phyloP scores from a whole-genome alignment of 441 rosid genomes.

The Syzygium malaccense region DNA sequence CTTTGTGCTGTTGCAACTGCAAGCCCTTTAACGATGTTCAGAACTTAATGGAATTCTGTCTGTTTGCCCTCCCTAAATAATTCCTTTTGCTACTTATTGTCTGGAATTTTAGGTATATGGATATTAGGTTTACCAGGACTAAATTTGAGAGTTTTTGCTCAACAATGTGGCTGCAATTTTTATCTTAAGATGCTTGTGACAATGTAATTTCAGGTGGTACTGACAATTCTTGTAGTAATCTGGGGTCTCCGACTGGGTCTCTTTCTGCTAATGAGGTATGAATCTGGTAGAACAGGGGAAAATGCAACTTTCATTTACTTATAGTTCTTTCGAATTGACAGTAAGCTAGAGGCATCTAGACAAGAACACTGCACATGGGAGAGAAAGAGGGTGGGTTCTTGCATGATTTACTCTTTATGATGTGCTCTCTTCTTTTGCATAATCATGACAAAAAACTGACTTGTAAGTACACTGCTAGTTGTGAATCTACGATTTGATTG shows the following conservation, averaged over 20 bases:
- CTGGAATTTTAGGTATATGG: neutral
- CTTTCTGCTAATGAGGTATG: constrained; percentile 81
- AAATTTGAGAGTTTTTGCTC: neutral
- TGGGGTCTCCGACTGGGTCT: constrained; percentile 91
- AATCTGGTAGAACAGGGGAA: neutral
- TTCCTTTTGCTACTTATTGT: neutral
- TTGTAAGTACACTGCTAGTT: neutral
- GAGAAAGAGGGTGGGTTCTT: neutral
- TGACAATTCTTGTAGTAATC: constrained; percentile 54
- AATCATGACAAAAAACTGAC: neutral
- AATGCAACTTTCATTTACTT: neutral
- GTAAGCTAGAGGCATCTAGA: neutral
- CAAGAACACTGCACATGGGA: neutral
- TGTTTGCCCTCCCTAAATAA: neutral
- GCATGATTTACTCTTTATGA: neutral
- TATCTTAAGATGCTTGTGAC: neutral
- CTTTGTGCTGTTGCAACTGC: neutral
- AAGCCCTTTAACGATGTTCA: neutral
- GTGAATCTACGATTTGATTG: neutral
- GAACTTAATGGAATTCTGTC: neutral
- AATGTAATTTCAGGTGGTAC: constrained; percentile 42
- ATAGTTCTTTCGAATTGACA: neutral
- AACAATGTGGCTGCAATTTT: neutral
- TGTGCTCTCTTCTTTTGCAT: neutral
- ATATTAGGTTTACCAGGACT: neutral